A percentile compares a stretch with the other conserved stretches of the same genome.
These are phyloP conservation scores for Proliferodiscus dingleyae DNA, from an alignment of 2,329 filamentous ascomycete species.

Conservation along the genomic window DNA sequence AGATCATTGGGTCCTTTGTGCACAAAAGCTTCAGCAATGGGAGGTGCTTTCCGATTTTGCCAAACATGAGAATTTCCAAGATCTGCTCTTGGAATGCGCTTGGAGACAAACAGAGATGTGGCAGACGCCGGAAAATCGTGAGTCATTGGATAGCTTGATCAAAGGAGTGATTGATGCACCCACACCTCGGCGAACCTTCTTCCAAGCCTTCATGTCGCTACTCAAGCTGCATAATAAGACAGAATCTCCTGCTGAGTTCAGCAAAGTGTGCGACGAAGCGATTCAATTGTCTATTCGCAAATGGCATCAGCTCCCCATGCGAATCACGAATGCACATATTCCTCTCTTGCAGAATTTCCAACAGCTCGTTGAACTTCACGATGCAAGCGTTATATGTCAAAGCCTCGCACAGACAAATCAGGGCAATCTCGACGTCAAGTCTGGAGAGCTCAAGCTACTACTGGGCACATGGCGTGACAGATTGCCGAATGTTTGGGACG, in stretches of 20 bases:
- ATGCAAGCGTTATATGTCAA: slow-evolving; percentile 92
- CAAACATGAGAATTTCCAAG: slow-evolving; percentile 98
- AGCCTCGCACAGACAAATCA: slow-evolving; percentile 82
- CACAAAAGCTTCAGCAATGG: slow-evolving; percentile 98
- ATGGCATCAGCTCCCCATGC: slow-evolving; percentile 95
- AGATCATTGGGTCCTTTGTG: slow-evolving; percentile 97
- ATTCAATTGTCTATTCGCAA: slow-evolving; percentile 96
- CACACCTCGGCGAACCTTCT: slow-evolving; percentile 89
- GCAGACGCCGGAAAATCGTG: slow-evolving; percentile 78
- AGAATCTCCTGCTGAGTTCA: slow-evolving; percentile 76
- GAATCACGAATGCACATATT: slow-evolving; percentile 91
- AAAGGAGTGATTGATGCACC: slow-evolving; percentile 98
- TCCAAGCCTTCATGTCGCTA: slow-evolving; percentile 96
- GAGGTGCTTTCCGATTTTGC: slow-evolving; percentile 96
- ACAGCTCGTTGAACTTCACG: slow-evolving; percentile 92
- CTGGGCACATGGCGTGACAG: slow-evolving; percentile 94
- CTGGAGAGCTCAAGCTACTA: slow-evolving; percentile 88
- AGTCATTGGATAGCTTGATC: slow-evolving; percentile 86
- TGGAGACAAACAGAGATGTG: slow-evolving; percentile 97
- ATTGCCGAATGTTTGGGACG: slow-evolving; percentile 96
- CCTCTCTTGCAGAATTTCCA: slow-evolving; percentile 97
- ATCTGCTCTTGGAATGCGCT: slow-evolving; percentile 88
- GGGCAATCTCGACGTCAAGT: slow-evolving; percentile 85
- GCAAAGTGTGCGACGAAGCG: slow-evolving; percentile 87
- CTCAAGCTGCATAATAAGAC: slow-evolving; percentile 90